Evolutionary conservation across 371 early-diverging fungal genomes (phyloP), one percentile per base, ranked within the genome.

Genomic region (Mucor piriformis): DNA sequence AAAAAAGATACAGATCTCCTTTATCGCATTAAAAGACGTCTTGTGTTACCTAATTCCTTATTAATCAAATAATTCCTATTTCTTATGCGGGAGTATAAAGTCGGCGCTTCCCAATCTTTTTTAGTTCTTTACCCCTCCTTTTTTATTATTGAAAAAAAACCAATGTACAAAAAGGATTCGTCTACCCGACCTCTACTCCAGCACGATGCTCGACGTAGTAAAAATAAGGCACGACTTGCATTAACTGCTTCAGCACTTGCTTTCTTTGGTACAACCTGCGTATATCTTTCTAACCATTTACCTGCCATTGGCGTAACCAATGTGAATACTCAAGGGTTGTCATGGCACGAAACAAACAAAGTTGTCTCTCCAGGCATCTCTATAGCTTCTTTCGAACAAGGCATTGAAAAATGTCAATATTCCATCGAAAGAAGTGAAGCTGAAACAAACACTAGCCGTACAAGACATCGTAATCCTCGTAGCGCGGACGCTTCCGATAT

Each of bases 351-450:
- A 23, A 37, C 44, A 1, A 63, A 65, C 29, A 47, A 58, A 5
- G 72, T 75, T 1, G 51, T 78, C 11, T 40, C 67, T 1, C 76
- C 81, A 18, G 83, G 83, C 21, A 82, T 85, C 25, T 85, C 86
- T 0, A 35, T 51, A 0, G 33, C 18, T 0, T 76, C 81, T 13
- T 83, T 79, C 43, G 35, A 73, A 16, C 40, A 73, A 4, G 86
- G 86, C 1, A 48, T 82, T 3, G 37, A 59, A 8, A 70, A 81
- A 51, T 85, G 85, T 50, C 66, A 73, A 29, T 63, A 63, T 35
- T 75, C 71, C 25, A 8, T 57, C 7, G 49, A 63, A 6, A 57
- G 63, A 38, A 20, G 49, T 21, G 33, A 50, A 21, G 49, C 61
- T 16, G 34, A 11, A 29, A 71, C 64, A 57, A 75, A 69, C 27